Conservation (phyloP, 139 green algal genomes). For the Chara braunii region DNA sequence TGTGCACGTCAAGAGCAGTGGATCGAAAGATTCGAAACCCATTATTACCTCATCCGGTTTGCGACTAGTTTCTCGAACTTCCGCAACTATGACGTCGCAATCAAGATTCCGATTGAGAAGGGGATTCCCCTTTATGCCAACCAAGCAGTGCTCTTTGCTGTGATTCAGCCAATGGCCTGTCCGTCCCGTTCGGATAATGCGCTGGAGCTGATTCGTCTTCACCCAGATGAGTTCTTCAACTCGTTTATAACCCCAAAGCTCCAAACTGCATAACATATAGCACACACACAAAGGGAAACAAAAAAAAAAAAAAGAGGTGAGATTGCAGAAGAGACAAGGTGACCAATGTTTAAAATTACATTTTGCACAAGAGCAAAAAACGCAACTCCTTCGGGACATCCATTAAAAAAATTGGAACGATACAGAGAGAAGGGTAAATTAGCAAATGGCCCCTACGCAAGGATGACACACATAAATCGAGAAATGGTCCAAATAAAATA, state of each 20-base stretch:
- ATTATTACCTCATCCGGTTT: constrained; percentile 80
- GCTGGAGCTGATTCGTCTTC: constrained; percentile 79
- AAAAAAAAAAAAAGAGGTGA: constrained; percentile 10
- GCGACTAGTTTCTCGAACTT: constrained; percentile 69
- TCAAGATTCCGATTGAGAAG: constrained; percentile 60
- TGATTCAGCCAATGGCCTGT: constrained; percentile 82
- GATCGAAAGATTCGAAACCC: no score
- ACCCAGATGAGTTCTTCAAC: constrained; percentile 85
- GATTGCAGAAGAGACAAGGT: neutral
- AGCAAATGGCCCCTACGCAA: no score
- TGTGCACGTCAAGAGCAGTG: no score
- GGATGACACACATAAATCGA: neutral
- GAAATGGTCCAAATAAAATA: neutral
- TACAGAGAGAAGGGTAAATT: no score
- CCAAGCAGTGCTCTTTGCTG: constrained; percentile 80
- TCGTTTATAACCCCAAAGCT: constrained; percentile 72
- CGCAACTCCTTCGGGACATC: no score
- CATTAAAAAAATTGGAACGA: no score
- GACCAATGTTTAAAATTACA: no score
- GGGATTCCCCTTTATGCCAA: constrained; percentile 70
- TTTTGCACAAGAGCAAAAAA: no score
- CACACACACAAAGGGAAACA: neutral
- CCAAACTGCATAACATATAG: constrained; percentile 40
- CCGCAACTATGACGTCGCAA: constrained; percentile 66
- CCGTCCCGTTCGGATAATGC: constrained; percentile 55